Conservation (phyloP, 768 basidiomycete species). For the Wakefieldia striispora region DNA sequence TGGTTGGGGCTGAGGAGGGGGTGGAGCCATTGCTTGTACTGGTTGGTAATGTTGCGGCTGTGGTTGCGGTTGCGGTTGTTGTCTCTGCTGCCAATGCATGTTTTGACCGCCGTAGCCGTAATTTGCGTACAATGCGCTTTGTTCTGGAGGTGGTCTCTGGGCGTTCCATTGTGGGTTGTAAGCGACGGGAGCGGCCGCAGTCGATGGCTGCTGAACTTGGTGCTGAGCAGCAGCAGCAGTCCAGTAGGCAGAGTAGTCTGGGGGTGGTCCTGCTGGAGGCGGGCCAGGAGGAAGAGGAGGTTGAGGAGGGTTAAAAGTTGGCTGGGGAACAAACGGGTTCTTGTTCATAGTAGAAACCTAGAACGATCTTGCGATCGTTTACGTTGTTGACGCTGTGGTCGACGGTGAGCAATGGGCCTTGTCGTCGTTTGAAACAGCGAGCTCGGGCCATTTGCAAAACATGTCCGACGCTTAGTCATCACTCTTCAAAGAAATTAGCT, state of each 20-base stretch:
- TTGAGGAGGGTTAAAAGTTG: slow-evolving; percentile 66
- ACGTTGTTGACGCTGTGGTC: slow-evolving; percentile 5
- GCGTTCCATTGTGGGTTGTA: slow-evolving; percentile 69
- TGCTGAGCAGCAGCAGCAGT: slow-evolving; percentile 52
- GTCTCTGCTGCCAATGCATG: slow-evolving; percentile 62
- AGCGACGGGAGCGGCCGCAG: slow-evolving; percentile 42
- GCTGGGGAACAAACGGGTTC: slow-evolving; percentile 75
- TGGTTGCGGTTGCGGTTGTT: slow-evolving; percentile 55
- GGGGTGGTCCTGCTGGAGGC: slow-evolving; percentile 67
- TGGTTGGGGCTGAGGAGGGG: slow-evolving; percentile 56
- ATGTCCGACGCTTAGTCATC: slow-evolving; percentile 27
- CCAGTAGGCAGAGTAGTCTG: slow-evolving; percentile 81
- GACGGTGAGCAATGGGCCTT: slow-evolving; percentile 5
- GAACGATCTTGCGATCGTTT: slow-evolving; percentile 12
- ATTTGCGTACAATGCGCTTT: slow-evolving; percentile 84
- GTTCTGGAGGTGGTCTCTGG: slow-evolving; percentile 69
- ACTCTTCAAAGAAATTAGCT: neutral
- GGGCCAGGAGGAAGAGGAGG: slow-evolving; percentile 81
- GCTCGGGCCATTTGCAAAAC: slow-evolving; percentile 17
- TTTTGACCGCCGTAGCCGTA: slow-evolving; percentile 83
- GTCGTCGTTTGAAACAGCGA: slow-evolving; percentile 25
- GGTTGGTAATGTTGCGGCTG: slow-evolving; percentile 47
- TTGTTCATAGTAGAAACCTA: slow-evolving; percentile 62
- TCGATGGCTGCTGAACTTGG: slow-evolving; percentile 34
- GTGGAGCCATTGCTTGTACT: slow-evolving; percentile 51